These are phyloP conservation scores for Mycena rosella DNA, from an alignment of 768 basidiomycete species.

Conservation along the genomic window DNA sequence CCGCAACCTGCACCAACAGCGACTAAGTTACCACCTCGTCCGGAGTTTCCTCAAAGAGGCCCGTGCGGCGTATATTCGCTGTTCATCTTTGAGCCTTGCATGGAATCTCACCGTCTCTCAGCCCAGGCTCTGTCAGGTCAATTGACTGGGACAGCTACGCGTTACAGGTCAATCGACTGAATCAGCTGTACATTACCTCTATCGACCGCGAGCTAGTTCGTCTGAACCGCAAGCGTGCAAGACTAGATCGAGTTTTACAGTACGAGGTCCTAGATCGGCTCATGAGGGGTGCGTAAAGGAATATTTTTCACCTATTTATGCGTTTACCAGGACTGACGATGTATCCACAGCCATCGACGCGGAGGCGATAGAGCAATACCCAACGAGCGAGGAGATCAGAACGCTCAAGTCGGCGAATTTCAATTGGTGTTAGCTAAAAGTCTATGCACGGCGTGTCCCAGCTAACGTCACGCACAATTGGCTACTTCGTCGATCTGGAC, in stretches of 20 bases:
- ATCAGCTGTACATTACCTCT: neutral
- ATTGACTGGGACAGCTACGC: neutral
- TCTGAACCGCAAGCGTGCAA: neutral
- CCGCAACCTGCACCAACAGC: too few species aligned
- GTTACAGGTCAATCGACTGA: too few species aligned
- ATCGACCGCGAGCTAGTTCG: neutral
- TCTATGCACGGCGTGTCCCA: neutral
- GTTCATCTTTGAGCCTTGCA: slow-evolving; percentile 4
- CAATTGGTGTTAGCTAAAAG: neutral
- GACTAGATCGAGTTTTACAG: neutral
- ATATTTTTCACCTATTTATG: neutral
- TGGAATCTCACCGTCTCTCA: slow-evolving; percentile 6
- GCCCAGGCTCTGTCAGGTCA: neutral
- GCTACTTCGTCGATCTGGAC: neutral
- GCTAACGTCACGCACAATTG: slow-evolving; percentile 4
- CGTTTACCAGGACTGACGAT: neutral
- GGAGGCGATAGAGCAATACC: neutral
- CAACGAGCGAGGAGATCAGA: neutral
- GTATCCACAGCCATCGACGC: neutral
- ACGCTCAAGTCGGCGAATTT: neutral
- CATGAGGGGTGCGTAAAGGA: neutral
- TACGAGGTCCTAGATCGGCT: slow-evolving; percentile 2
- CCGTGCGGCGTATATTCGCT: neutral
- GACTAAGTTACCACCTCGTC: too few species aligned
- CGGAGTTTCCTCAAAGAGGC: neutral